Evolutionary conservation across 768 basidiomycete genomes (phyloP).

Genomic region (Tricholomella constricta): DNA sequence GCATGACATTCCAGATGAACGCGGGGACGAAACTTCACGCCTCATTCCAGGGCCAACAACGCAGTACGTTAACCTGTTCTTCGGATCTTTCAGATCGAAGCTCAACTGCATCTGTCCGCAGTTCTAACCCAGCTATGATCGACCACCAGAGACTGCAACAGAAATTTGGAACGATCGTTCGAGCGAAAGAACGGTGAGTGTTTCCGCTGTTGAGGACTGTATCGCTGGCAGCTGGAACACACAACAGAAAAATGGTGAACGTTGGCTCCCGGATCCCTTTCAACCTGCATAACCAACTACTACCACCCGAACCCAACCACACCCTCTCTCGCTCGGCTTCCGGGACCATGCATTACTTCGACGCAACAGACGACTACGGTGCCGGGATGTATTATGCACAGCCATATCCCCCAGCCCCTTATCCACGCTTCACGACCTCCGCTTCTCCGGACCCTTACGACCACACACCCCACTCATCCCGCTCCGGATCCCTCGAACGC

Average conservation of each 20-base stretch:
- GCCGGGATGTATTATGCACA: slow-evolving; percentile 16
- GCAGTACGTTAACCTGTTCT: slow-evolving; percentile 23
- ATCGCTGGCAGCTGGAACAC: slow-evolving; percentile 2
- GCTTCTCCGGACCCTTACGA: slow-evolving; percentile 15
- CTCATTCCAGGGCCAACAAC: slow-evolving; percentile 33
- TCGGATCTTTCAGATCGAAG: neutral
- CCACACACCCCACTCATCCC: neutral
- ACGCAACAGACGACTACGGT: slow-evolving; percentile 18
- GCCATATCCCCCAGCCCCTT: slow-evolving; percentile 15
- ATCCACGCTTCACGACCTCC: slow-evolving; percentile 14
- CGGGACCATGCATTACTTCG: slow-evolving; percentile 22
- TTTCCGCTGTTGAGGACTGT: neutral
- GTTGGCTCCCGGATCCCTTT: slow-evolving; percentile 63
- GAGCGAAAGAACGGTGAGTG: slow-evolving; percentile 60
- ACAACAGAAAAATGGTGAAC: slow-evolving; percentile 68
- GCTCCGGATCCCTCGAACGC: slow-evolving; percentile 15
- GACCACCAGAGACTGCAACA: slow-evolving; percentile 57
- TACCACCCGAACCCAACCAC: slow-evolving; percentile 25
- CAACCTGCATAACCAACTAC: slow-evolving; percentile 48
- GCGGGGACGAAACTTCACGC: slow-evolving; percentile 31
- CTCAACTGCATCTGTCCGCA: slow-evolving; percentile 5
- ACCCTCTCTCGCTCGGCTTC: slow-evolving; percentile 32
- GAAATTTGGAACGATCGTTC: slow-evolving; percentile 57
- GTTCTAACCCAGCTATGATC: slow-evolving; percentile 29
- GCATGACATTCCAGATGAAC: slow-evolving; percentile 4